These are phyloP conservation scores for Cenchrus americanus DNA, from an alignment of 176 grass and related monocot species.

Conservation along the genomic window DNA sequence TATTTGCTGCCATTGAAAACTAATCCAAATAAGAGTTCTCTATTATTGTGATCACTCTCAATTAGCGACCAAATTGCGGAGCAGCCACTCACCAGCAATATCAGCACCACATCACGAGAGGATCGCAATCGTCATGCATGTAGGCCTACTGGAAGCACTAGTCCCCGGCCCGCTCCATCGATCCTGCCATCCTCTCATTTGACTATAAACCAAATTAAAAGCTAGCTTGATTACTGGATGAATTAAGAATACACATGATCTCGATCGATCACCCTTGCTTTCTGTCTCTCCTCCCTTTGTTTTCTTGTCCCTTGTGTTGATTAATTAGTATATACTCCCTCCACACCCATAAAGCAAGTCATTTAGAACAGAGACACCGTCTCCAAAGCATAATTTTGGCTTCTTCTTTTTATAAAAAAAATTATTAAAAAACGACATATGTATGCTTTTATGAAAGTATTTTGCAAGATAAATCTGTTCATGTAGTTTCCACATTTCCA, in stretches of 20 bases:
- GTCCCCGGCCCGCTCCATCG: not conserved
- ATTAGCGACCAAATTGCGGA: not conserved
- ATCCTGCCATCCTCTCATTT: constrained; percentile 15
- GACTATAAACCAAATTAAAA: not conserved
- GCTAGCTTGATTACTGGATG: not conserved
- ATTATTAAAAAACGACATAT: too few species aligned
- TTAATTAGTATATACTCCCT: not conserved
- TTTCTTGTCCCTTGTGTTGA: not conserved
- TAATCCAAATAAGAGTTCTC: too few species aligned
- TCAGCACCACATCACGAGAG: not conserved
- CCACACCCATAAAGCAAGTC: too few species aligned
- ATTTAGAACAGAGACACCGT: too few species aligned
- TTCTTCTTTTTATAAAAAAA: too few species aligned
- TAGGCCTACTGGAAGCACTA: not conserved
- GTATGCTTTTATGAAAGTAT: too few species aligned
- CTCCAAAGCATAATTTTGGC: too few species aligned
- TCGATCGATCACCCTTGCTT: not conserved
- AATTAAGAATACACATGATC: not conserved
- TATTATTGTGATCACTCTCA: not conserved
- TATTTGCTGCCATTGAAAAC: constrained; percentile 4
- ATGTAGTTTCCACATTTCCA: too few species aligned
- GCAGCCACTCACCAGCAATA: constrained; percentile 26
- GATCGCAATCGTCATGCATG: not conserved
- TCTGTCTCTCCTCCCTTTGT: not conserved
- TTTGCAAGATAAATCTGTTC: too few species aligned